Percentiles rank a stretch among this genome's conserved stretches.
Evolutionary conservation across 208 protist genomes (phyloP).

Genomic region (Polymyxa betae): DNA sequence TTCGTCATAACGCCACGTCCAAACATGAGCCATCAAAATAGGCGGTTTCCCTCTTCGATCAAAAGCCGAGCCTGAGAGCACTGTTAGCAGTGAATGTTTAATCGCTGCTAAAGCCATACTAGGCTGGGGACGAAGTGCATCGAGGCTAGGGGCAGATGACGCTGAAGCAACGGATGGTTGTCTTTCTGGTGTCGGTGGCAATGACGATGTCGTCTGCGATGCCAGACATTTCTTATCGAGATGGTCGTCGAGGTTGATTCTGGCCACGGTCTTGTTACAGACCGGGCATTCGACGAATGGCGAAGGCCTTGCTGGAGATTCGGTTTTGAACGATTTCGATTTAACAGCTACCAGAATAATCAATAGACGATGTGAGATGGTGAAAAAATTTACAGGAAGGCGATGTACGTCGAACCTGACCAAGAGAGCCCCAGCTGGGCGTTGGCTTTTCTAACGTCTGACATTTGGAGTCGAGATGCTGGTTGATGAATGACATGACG

Average conservation of each 20-base stretch:
- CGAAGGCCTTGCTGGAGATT: neutral
- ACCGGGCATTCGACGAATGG: neutral
- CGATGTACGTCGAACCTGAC: neutral
- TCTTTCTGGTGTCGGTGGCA: neutral
- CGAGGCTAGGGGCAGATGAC: neutral
- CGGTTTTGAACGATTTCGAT: neutral
- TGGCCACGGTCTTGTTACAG: neutral
- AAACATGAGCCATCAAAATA: neutral
- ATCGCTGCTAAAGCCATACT: neutral
- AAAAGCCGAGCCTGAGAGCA: neutral
- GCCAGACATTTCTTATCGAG: neutral
- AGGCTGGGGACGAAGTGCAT: neutral
- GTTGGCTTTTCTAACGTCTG: neutral
- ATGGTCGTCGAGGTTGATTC: slow-evolving; percentile 16
- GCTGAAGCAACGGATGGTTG: neutral
- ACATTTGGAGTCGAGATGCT: slow-evolving; percentile 18
- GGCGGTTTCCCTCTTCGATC: neutral
- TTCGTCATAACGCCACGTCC: neutral
- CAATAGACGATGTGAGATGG: neutral
- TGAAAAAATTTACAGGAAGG: neutral
- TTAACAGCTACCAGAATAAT: neutral
- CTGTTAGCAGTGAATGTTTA: neutral
- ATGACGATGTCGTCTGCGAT: neutral
- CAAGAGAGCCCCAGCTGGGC: neutral
- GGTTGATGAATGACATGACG: neutral